These are phyloP conservation scores for Zygoascus meyerae DNA, from an alignment of 1,139 yeast genomes.

Conservation along the genomic window DNA sequence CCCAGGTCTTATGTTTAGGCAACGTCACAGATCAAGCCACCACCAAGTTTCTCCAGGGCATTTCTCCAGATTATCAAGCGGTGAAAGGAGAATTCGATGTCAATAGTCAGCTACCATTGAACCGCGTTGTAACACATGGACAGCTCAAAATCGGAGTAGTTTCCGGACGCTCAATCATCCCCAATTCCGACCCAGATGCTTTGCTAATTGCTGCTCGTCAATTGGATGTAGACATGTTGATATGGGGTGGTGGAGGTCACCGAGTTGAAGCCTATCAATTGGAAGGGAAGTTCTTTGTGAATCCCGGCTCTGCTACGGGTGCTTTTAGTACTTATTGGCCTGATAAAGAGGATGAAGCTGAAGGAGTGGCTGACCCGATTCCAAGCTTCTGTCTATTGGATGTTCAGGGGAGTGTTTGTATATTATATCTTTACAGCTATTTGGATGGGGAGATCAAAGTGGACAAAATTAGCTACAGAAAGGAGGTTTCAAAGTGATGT, in stretches of 20 bases:
- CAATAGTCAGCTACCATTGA: constrained; percentile 48
- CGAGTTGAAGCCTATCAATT: constrained; percentile 87
- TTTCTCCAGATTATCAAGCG: constrained; percentile 67
- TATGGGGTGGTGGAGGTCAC: constrained; percentile 92
- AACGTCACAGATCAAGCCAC: constrained; percentile 69
- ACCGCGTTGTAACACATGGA: constrained; percentile 62
- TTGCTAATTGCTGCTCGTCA: constrained; percentile 79
- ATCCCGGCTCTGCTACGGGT: constrained; percentile 96
- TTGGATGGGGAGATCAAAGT: constrained; percentile 83
- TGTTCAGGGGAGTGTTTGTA: constrained; percentile 69
- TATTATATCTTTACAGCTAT: constrained; percentile 77
- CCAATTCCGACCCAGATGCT: constrained; percentile 81
- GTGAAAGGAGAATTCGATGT: constrained; percentile 76
- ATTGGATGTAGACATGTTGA: constrained; percentile 81
- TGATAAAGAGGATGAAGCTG: constrained; percentile 31
- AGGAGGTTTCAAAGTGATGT: constrained; percentile 27
- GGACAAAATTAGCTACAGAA: constrained; percentile 78
- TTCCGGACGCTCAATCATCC: constrained; percentile 79
- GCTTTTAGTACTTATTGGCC: constrained; percentile 58
- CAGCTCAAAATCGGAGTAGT: constrained; percentile 75
- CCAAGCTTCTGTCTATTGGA: constrained; percentile 90
- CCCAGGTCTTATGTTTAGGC: constrained; percentile 81
- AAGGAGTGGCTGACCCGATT: constrained; percentile 30
- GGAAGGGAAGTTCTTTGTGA: constrained; percentile 87
- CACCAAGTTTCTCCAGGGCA: constrained; percentile 52